Conservation (phyloP, 768 basidiomycete genomes). For the Podaxis mareebaensis region DNA sequence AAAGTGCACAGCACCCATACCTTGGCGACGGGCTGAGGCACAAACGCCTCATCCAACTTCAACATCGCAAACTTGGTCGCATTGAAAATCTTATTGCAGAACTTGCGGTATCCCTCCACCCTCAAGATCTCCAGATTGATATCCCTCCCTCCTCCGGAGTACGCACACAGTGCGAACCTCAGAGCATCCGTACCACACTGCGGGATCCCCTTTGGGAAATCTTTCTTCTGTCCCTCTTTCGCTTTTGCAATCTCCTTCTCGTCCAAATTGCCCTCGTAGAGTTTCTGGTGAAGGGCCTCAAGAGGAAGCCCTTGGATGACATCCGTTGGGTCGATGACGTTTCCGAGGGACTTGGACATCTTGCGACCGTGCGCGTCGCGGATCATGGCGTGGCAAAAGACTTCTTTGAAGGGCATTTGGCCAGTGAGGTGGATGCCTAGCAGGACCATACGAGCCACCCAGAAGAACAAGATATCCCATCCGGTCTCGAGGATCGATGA, state of each 20-base stretch:
- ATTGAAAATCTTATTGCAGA: slow-evolving; percentile 99
- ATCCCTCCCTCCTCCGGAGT: slow-evolving; percentile 91
- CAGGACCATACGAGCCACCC: slow-evolving; percentile 98
- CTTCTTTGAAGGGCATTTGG: slow-evolving; percentile 91
- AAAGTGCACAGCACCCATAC: slow-evolving; percentile 34
- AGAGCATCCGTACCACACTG: slow-evolving; percentile 98
- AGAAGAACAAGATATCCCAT: slow-evolving; percentile 99
- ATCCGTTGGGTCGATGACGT: slow-evolving; percentile 96
- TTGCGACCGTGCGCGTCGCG: slow-evolving; percentile 98
- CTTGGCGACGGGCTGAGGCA: slow-evolving; percentile 68
- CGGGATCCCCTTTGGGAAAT: slow-evolving; percentile 98
- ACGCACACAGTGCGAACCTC: slow-evolving; percentile 92
- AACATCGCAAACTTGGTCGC: slow-evolving; percentile 99
- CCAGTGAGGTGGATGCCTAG: slow-evolving; percentile 89
- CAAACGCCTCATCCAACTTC: slow-evolving; percentile 84
- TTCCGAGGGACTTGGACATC: slow-evolving; percentile 98
- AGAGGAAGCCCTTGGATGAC: slow-evolving; percentile 86
- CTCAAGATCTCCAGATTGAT: slow-evolving; percentile 96
- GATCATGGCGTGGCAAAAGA: slow-evolving; percentile 98
- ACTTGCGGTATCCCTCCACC: slow-evolving; percentile 98
- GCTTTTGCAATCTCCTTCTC: slow-evolving; percentile 92
- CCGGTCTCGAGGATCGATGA: slow-evolving; percentile 93
- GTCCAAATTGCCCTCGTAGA: slow-evolving; percentile 90
- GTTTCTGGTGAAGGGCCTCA: slow-evolving; percentile 79
- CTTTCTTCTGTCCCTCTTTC: slow-evolving; percentile 94